Evolutionary conservation across 140 eudicot species (phyloP), one percentile per base, ranked within the genome.

Genomic region (Stevia rebaudiana): DNA sequence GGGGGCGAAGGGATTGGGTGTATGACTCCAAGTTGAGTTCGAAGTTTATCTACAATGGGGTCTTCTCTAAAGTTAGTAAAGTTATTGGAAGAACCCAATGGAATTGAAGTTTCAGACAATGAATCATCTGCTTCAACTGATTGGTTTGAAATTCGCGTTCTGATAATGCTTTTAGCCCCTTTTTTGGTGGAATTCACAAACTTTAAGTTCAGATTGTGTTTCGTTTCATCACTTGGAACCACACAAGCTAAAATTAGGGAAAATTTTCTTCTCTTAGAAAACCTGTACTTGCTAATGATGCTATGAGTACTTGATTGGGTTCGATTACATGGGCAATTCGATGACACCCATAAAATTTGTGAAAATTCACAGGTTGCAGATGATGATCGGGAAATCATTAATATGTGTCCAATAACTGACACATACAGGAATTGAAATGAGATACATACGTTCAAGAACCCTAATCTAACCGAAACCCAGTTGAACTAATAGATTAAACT

Each of bases 1-100:
- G 92, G 98, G 2, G 96, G 96, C 8, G 96, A 72, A 11, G 98
- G 98, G 46, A 92, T 82, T 25, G 98, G 96, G 62, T 92, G 98
- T 48, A 88, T 81, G 3, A 83, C 95, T 35, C 98, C 98, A 17
- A 92, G 83, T 28, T 92, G 98, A 24, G 88, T 83, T 70, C 98
- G 88, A 30, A 92, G 82, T 79, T 88, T 92, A 83, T 88, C 89
- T 47, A 92, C 98, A 63, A 92, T 78, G 4, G 98, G 98, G 70
- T 92, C 98, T 68, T 85, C 89, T 68, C 68, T 71, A 66, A 81
- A 92, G 73, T 69, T 79, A 30, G 87, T 28, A 55, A 84, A 82
- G 65, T 46, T 82, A 68, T 60, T 76, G 7, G 79, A 67, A 41
- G 65, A 19, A 24, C 73, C 64, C 73, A 78, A 23, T 0, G 76